Percentiles rank a stretch among this genome's conserved stretches.
Evolutionary conservation across 176 grass and related monocot genomes (phyloP).

Genomic region (maize (Zea mays)): Zm-B73-REFERENCE-NAM-5.0 NC_050101.1:180242001-180242500

Average conservation of each 20-base stretch:
- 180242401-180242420: too few relatives aligned
- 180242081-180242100: constrained; percentile 96
- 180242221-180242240: neutral
- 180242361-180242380: too few relatives aligned
- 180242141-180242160: constrained; percentile 86
- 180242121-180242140: constrained; percentile 86
- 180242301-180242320: constrained; percentile 8
- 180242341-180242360: too few relatives aligned
- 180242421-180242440: too few relatives aligned
- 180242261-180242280: neutral
- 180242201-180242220: neutral
- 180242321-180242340: too few relatives aligned
- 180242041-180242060: neutral
- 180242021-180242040: neutral
- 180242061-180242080: constrained; percentile 1
- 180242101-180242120: constrained; percentile 86
- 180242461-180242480: too few relatives aligned
- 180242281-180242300: constrained; percentile 1
- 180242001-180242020: constrained; percentile 60
- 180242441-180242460: too few relatives aligned
- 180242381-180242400: too few relatives aligned
- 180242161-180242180: constrained; percentile 72
- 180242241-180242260: neutral
- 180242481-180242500: too few relatives aligned
- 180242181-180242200: constrained; percentile 32